A percentile compares a stretch with the other conserved stretches of the same genome.
Conservation (phyloP, 139 green algal genomes). For the Asterochloris erici region DNA sequence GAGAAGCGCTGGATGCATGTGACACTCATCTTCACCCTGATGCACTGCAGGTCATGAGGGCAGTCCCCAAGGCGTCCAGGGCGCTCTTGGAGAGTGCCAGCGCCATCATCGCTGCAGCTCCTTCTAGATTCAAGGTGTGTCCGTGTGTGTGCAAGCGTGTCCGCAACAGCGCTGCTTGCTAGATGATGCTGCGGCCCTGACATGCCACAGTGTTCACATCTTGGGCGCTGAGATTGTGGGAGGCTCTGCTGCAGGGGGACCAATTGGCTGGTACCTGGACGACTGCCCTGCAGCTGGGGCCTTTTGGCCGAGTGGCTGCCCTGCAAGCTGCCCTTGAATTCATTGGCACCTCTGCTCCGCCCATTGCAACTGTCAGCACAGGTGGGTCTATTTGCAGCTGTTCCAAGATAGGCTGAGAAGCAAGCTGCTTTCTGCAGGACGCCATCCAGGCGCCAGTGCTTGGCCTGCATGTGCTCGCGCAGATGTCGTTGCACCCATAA, state of each 20-base stretch:
- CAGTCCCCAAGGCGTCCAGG: constrained; percentile 25
- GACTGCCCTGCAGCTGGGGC: constrained; percentile 26
- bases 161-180: no score
- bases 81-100: constrained; percentile 38
- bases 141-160: no score
- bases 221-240: background rate
- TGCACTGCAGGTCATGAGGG: constrained; percentile 25
- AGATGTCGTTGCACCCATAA: no score
- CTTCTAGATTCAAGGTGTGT: constrained; percentile 15
- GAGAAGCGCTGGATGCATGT: background rate
- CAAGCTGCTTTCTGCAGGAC: no score
- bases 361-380: constrained; percentile 17
- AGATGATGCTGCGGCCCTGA: no score
- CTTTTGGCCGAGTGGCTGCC: constrained; percentile 27
- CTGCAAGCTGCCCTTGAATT: constrained; percentile 39
- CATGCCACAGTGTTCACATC: no score
- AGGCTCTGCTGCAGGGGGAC: constrained; percentile 1
- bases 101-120: constrained; percentile 23
- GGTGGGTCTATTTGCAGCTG: background rate
- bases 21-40: background rate
- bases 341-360: constrained; percentile 33
- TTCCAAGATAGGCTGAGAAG: no score
- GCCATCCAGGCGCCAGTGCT: no score
- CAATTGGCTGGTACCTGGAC: constrained; percentile 39
- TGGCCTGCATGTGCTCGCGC: no score